Percentiles rank a stretch among this genome's conserved stretches.
These are phyloP conservation scores for Globisporangium canariense DNA, from an alignment of 352 stramenopile genomes.

Conservation along the genomic window DNA sequence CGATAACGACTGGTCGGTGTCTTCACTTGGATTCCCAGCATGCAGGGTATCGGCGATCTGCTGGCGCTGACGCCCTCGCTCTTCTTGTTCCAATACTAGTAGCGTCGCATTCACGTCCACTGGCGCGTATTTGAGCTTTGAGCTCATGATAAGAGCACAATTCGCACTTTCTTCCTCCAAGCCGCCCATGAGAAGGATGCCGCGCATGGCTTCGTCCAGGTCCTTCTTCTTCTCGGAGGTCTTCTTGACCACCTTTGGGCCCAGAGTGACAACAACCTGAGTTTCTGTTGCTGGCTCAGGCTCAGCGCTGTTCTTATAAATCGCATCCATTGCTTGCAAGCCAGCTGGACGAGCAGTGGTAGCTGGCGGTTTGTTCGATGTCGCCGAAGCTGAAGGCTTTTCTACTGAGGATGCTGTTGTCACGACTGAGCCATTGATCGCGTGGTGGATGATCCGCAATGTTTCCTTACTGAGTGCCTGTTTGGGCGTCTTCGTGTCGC, in stretches of 20 bases:
- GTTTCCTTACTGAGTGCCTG: constrained; percentile 57
- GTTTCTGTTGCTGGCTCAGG: neutral
- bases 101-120: constrained; percentile 38
- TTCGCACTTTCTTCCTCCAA: constrained; percentile 28
- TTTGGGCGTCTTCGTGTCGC: constrained; percentile 58
- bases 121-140: constrained; percentile 42
- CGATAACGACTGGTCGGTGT: neutral
- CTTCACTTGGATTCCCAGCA: neutral
- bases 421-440: constrained; percentile 1
- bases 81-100: constrained; percentile 6
- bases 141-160: constrained; percentile 34
- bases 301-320: neutral
- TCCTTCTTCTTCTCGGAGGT: constrained; percentile 21
- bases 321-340: neutral
- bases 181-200: constrained; percentile 47
- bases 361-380: neutral
- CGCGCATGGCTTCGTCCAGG: constrained; percentile 47
- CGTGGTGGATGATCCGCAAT: constrained; percentile 28
- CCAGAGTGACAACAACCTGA: neutral
- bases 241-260: constrained; percentile 17
- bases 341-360: neutral
- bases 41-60: constrained; percentile 4
- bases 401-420: neutral
- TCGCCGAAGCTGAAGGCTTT: neutral
- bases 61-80: constrained; percentile 16